Percentiles rank a stretch among this genome's conserved stretches.
phyloP scores from a whole-genome alignment of 108 stramenopile genomes.

The Discostella pseudostelligera region DNA sequence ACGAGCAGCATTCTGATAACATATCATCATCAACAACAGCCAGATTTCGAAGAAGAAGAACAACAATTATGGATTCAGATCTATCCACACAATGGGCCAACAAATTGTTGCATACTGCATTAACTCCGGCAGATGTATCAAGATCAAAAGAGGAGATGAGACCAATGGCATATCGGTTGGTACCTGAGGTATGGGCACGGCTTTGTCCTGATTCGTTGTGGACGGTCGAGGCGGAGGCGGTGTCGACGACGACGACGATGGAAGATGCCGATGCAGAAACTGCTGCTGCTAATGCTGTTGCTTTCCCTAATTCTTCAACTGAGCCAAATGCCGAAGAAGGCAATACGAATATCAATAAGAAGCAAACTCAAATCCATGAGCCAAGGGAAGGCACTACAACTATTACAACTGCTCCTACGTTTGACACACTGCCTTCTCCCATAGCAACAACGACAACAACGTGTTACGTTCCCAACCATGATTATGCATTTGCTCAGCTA shows the following conservation, averaged over 20 bases:
- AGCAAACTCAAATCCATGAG: too few relatives aligned
- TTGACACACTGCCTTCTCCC: not conserved
- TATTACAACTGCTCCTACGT: too few relatives aligned
- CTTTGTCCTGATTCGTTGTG: conserved; percentile 48
- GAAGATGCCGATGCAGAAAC: not conserved
- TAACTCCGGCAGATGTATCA: conserved; percentile 55
- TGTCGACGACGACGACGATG: not conserved
- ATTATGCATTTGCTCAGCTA: conserved; percentile 14
- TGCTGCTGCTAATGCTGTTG: not conserved
- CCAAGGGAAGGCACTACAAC: too few relatives aligned
- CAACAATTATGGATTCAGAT: conserved; percentile 44
- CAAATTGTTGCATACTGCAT: conserved; percentile 36
- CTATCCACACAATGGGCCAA: conserved; percentile 64
- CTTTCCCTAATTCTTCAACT: not conserved
- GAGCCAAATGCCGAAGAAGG: not conserved
- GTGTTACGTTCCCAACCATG: not conserved
- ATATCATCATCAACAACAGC: not conserved
- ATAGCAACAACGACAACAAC: not conserved
- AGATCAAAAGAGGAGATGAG: conserved; percentile 66
- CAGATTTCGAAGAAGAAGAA: conserved; percentile 3
- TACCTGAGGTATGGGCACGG: conserved; percentile 73
- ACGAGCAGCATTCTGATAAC: not conserved
- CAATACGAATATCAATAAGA: not conserved
- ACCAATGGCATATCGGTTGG: conserved; percentile 71
- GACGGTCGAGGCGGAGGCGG: not conserved